phyloP scores from a whole-genome alignment of 106 monocot genomes.

The Platanthera guangdongensis region DNA sequence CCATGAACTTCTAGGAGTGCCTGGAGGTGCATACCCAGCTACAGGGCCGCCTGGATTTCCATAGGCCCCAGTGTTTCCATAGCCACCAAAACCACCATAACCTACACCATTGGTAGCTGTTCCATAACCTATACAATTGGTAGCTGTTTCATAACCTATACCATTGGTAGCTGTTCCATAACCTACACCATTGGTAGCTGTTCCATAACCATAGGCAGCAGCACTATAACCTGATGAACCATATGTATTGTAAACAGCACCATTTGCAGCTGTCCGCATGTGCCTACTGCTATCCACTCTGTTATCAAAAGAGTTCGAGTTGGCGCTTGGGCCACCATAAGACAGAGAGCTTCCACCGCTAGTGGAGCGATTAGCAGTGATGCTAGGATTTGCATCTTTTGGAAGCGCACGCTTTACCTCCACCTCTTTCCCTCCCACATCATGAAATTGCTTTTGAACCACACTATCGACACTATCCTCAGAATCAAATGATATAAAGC shows the following conservation, averaged over 20 bases:
- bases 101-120: constrained; percentile 24
- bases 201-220: constrained; percentile 59
- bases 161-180: constrained; percentile 37
- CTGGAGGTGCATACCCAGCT: constrained; percentile 32
- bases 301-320: constrained; percentile 57
- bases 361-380: constrained; percentile 24
- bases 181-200: constrained; percentile 35
- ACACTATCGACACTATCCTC: constrained; percentile 30
- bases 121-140: constrained; percentile 50
- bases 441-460: constrained; percentile 26
- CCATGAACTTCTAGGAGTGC: constrained; percentile 65
- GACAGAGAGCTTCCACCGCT: constrained; percentile 54
- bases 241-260: constrained; percentile 27
- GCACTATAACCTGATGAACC: constrained; percentile 60
- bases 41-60: constrained; percentile 30
- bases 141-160: constrained; percentile 44
- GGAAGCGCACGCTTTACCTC: constrained; percentile 39
- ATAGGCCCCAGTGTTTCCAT: constrained; percentile 77
- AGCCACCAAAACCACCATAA: constrained; percentile 9
- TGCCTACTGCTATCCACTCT: constrained; percentile 62
- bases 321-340: constrained; percentile 39
- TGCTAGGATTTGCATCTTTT: constrained; percentile 39
- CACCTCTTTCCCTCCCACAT: constrained; percentile 26
- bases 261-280: constrained; percentile 53
- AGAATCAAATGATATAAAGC: constrained; percentile 31